Percentiles rank a stretch among this genome's conserved stretches.
Evolutionary conservation across 179 eudicot genomes (phyloP).

Genomic region (Vitellaria paradoxa): DNA sequence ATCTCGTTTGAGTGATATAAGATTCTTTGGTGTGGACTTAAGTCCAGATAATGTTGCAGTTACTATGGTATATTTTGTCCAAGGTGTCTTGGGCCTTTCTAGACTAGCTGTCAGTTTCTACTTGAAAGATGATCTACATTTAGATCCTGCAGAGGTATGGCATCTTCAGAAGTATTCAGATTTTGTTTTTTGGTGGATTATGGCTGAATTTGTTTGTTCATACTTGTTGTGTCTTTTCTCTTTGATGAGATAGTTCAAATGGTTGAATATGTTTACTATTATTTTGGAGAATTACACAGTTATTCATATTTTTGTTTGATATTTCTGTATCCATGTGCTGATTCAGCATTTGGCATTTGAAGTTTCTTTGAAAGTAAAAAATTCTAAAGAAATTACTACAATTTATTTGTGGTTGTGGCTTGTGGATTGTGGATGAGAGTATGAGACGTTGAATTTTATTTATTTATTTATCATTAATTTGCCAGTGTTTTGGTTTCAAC

Average conservation of each 20-base stretch:
- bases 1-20: slow-evolving; percentile 36
- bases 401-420: background rate
- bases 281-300: background rate
- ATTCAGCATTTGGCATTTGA: background rate
- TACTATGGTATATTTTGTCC: slow-evolving; percentile 99
- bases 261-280: background rate
- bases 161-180: background rate
- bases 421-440: background rate
- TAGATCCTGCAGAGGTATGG: slow-evolving; percentile 98
- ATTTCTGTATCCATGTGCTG: background rate
- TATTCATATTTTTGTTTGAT: background rate
- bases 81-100: slow-evolving; percentile 95
- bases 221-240: background rate
- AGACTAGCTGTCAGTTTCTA: slow-evolving; percentile 97
- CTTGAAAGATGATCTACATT: slow-evolving; percentile 93
- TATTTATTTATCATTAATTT: background rate
- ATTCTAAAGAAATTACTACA: background rate
- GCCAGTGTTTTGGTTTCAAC: background rate
- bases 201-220: slow-evolving; percentile 1
- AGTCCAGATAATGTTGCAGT: slow-evolving; percentile 95
- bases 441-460: background rate
- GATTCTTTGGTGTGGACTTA: slow-evolving; percentile 82
- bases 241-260: background rate
- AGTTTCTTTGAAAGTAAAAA: background rate
- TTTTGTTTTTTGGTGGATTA: background rate